Evolutionary conservation across 306 rosid species (phyloP).

Genomic region (Morella rubra): DNA sequence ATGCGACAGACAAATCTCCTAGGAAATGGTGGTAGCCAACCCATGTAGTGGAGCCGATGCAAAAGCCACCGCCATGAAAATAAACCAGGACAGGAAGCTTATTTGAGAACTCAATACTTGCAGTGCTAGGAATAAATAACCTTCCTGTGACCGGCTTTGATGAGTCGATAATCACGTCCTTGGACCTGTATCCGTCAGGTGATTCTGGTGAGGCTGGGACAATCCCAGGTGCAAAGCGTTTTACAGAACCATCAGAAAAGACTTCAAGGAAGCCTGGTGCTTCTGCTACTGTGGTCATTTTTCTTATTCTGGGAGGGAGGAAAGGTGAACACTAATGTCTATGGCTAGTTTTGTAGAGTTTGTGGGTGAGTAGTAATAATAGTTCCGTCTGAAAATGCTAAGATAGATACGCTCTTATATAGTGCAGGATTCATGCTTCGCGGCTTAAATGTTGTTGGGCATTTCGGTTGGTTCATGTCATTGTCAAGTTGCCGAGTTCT

Average conservation of each 20-base stretch:
- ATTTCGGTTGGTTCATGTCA: conserved; percentile 44
- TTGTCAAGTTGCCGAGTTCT: conserved; percentile 17
- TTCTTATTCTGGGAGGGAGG: not conserved
- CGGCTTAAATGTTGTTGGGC: conserved; percentile 6
- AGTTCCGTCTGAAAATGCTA: not conserved
- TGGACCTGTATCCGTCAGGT: conserved; percentile 45
- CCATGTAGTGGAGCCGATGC: conserved; percentile 89
- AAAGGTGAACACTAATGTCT: not conserved
- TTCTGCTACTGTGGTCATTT: conserved; percentile 65
- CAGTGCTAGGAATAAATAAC: conserved; percentile 52
- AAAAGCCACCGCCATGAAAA: conserved; percentile 92
- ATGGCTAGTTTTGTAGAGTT: not conserved
- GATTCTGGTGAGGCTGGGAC: conserved; percentile 36
- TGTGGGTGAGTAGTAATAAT: not conserved
- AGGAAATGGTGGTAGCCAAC: conserved; percentile 74
- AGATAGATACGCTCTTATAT: not conserved
- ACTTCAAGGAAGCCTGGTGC: conserved; percentile 60
- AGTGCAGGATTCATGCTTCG: conserved; percentile 1
- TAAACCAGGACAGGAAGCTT: conserved; percentile 65
- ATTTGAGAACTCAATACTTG: not conserved
- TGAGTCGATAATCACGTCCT: conserved; percentile 59
- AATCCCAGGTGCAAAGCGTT: conserved; percentile 54
- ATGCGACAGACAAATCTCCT: conserved; percentile 48
- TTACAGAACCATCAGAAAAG: conserved; percentile 65
- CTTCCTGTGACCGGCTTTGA: conserved; percentile 59